These are phyloP conservation scores for Prunus davidiana DNA, from an alignment of 306 rosid species.

Conservation along the genomic window DNA sequence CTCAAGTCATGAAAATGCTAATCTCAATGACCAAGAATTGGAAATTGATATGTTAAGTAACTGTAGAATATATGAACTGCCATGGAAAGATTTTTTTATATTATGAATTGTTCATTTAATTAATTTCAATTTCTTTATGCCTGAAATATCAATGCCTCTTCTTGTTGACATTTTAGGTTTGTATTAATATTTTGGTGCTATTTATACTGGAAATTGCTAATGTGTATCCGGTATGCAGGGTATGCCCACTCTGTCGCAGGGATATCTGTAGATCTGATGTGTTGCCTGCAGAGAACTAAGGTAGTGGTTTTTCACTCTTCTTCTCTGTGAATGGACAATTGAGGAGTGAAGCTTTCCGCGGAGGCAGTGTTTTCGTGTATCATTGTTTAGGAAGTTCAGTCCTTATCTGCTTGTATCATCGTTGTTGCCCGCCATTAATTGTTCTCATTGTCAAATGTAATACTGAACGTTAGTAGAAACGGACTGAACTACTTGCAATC, in stretches of 20 bases:
- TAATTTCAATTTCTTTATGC: neutral
- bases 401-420: slow-evolving; percentile 27
- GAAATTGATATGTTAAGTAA: too few species aligned
- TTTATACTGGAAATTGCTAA: slow-evolving; percentile 9
- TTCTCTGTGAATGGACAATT: slow-evolving; percentile 11
- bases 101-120: too few species aligned
- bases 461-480: slow-evolving; percentile 36
- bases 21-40: too few species aligned
- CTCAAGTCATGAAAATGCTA: neutral
- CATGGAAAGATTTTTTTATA: too few species aligned
- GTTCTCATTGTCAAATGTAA: slow-evolving; percentile 29
- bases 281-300: slow-evolving; percentile 41
- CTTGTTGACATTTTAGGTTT: neutral
- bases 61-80: too few species aligned
- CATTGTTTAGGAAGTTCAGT: slow-evolving; percentile 40
- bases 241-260: slow-evolving; percentile 91
- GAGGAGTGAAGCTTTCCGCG: slow-evolving; percentile 21
- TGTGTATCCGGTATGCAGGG: slow-evolving; percentile 57
- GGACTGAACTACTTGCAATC: slow-evolving; percentile 31
- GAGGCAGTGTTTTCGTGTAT: slow-evolving; percentile 4
- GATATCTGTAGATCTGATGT: slow-evolving; percentile 76
- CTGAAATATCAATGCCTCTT: neutral
- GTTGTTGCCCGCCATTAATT: slow-evolving; percentile 35
- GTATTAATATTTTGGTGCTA: slow-evolving; percentile 5
- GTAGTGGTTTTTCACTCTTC: slow-evolving; percentile 15